Percentiles rank a stretch among this genome's conserved stretches.
These are phyloP conservation scores for Penicillium frequentans DNA, from an alignment of 2,329 filamentous ascomycete species.

Conservation along the genomic window DNA sequence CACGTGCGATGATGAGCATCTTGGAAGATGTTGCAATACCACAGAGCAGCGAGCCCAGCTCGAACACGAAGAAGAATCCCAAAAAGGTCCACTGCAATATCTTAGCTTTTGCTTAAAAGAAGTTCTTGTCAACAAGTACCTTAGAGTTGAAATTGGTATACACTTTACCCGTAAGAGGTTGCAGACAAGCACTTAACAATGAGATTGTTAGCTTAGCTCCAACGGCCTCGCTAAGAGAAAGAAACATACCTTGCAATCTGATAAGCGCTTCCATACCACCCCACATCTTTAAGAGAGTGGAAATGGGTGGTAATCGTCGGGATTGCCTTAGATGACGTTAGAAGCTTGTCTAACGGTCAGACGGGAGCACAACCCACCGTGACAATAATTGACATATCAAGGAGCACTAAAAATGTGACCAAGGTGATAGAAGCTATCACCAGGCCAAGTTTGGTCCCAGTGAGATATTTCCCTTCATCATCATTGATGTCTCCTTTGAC, in stretches of 20 bases:
- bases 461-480: slow-evolving; percentile 11
- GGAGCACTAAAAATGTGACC: slow-evolving; percentile 15
- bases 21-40: slow-evolving; percentile 26
- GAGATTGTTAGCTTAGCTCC: slow-evolving; percentile 6
- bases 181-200: slow-evolving; percentile 46
- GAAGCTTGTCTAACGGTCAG: not conserved
- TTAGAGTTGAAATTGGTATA: slow-evolving; percentile 46
- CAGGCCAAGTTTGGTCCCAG: slow-evolving; percentile 12
- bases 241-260: slow-evolving; percentile 36
- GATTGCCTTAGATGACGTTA: slow-evolving; percentile 15
- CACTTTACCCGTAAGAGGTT: slow-evolving; percentile 55
- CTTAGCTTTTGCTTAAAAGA: not conserved
- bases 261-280: slow-evolving; percentile 40
- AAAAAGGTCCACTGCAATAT: slow-evolving; percentile 23
- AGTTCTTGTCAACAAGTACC: slow-evolving; percentile 13
- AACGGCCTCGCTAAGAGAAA: not conserved
- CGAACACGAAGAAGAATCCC: slow-evolving; percentile 28
- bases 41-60: slow-evolving; percentile 30
- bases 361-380: slow-evolving; percentile 8
- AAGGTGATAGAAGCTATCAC: slow-evolving; percentile 9
- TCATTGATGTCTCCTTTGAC: not conserved
- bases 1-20: slow-evolving; percentile 32
- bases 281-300: slow-evolving; percentile 34
- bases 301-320: slow-evolving; percentile 46
- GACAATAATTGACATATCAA: slow-evolving; percentile 18